These are phyloP conservation scores for Hsuehochloa calcarea DNA, from an alignment of 176 grass and related monocot species.

Conservation along the genomic window DNA sequence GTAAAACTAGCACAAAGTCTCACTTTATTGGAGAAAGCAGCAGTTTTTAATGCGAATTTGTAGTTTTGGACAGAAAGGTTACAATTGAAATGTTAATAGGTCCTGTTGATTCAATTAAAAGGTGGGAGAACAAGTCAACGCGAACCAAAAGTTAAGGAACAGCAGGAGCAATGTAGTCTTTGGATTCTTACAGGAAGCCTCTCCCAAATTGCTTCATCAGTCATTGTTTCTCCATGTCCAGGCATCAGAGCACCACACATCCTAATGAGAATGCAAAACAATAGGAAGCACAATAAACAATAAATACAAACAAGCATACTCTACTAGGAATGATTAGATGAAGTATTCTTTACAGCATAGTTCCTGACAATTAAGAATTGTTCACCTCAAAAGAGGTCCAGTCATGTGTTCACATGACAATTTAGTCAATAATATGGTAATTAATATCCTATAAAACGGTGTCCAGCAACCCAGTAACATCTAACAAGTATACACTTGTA, in stretches of 20 bases:
- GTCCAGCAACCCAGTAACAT: constrained; percentile 11
- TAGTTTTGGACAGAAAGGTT: not conserved
- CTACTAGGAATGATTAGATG: not conserved
- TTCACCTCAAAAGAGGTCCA: not conserved
- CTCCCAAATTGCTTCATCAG: constrained; percentile 65
- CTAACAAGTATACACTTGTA: not conserved
- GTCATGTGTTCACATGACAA: not conserved
- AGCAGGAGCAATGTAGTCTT: constrained; percentile 1
- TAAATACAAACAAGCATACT: not conserved
- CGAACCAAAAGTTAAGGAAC: not conserved
- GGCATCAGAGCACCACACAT: constrained; percentile 78
- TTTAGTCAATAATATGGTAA: not conserved
- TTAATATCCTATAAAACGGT: not conserved
- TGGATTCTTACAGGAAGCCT: constrained; percentile 69
- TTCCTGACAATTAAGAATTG: not conserved
- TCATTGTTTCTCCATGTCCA: constrained; percentile 73
- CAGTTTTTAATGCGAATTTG: not conserved
- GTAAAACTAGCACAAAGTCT: not conserved
- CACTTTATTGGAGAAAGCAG: constrained; percentile 9
- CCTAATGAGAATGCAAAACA: constrained; percentile 31
- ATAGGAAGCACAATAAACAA: constrained; percentile 19
- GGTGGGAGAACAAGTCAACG: not conserved
- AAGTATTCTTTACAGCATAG: constrained; percentile 8
- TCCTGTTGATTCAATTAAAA: not conserved
- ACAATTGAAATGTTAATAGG: not conserved